Conservation (phyloP, 2,329 filamentous ascomycete genomes). For the Fusarium aywerte region DNA sequence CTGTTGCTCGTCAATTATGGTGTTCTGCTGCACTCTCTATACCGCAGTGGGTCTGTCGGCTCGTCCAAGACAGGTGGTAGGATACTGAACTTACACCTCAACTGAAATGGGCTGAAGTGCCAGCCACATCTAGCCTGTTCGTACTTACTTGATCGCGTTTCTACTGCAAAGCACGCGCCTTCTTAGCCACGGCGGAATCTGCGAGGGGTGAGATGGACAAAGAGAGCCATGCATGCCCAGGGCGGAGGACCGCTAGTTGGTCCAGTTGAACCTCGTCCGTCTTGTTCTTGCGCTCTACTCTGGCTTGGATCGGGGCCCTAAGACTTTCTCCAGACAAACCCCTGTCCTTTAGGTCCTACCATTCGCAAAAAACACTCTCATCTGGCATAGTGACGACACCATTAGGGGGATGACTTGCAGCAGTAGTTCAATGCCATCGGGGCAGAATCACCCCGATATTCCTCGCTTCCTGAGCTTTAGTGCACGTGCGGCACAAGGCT, state of each 20-base stretch:
- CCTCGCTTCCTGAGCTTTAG: conserved; percentile 2
- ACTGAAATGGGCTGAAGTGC: conserved; percentile 24
- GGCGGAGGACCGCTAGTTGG: conserved; percentile 36
- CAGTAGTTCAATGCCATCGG: conserved; percentile 20
- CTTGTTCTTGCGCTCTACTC: conserved; percentile 1
- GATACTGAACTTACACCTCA: conserved; percentile 26
- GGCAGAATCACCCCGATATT: conserved; percentile 7
- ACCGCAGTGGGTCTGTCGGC: neutral
- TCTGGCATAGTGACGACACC: conserved; percentile 22
- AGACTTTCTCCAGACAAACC: conserved; percentile 14
- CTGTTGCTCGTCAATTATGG: conserved; percentile 5
- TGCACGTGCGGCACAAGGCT: conserved; percentile 35
- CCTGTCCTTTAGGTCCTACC: conserved; percentile 1
- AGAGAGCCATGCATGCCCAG: conserved; percentile 1
- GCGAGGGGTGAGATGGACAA: conserved; percentile 26
- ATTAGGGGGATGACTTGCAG: conserved; percentile 42
- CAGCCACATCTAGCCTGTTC: conserved; percentile 14
- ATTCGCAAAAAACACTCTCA: conserved; percentile 14
- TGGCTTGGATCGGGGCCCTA: conserved; percentile 13
- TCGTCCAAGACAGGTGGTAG: conserved; percentile 19
- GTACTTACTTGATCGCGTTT: conserved; percentile 11
- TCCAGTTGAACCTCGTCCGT: neutral
- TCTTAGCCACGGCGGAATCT: conserved; percentile 19
- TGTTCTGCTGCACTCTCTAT: neutral
- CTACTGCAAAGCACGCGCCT: conserved; percentile 41